These are phyloP conservation scores for Pseudevernia furfuracea DNA, from an alignment of 495 filamentous ascomycete species.

Conservation along the genomic window DNA sequence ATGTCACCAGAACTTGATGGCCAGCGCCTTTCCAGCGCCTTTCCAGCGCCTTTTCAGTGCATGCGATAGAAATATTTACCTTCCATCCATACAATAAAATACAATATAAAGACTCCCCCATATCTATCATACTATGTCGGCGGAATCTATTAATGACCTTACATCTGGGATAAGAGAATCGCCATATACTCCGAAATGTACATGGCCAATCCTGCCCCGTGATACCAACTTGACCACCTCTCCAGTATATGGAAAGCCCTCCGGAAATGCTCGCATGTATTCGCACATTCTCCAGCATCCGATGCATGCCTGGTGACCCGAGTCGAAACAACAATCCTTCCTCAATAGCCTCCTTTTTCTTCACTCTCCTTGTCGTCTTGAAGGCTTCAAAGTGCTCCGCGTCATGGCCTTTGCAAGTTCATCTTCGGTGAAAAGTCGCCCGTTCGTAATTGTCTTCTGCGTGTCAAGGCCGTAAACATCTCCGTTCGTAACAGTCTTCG, in stretches of 20 bases:
- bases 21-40: neutral
- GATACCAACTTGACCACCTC: neutral
- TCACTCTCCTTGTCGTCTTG: constrained; percentile 10
- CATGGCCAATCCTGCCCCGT: neutral
- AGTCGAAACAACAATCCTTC: neutral
- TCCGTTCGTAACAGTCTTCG: constrained; percentile 13
- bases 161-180: neutral
- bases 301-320: neutral
- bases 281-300: neutral
- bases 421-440: constrained; percentile 24
- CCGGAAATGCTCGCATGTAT: neutral
- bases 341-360: neutral
- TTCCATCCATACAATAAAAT: neutral
- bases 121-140: neutral
- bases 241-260: neutral
- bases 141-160: neutral
- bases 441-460: constrained; percentile 22
- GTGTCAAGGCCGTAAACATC: constrained; percentile 19
- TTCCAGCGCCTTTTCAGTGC: neutral
- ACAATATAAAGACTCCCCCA: too few species aligned
- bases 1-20: neutral
- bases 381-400: constrained; percentile 22
- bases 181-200: neutral
- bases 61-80: neutral
- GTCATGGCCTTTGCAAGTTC: constrained; percentile 27